Evolutionary conservation across 345 rosid species (phyloP).

Genomic region (Linum usitatissimum): DNA sequence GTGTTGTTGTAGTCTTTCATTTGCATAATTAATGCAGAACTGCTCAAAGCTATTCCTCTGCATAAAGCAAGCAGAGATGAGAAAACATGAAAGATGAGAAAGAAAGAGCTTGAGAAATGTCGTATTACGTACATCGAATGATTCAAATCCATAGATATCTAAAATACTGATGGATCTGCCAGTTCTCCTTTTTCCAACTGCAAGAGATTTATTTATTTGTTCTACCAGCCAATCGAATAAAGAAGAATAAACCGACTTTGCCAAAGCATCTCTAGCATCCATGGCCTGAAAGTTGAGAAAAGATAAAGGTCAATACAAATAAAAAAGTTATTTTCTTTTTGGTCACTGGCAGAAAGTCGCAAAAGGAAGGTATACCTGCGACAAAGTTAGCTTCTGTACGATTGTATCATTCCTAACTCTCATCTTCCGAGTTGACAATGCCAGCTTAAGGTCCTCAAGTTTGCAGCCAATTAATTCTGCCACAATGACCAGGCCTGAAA

Average conservation of each 20-base stretch:
- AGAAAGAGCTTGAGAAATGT: background rate
- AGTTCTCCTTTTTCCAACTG: constrained; percentile 83
- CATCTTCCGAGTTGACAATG: constrained; percentile 88
- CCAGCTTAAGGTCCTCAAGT: constrained; percentile 48
- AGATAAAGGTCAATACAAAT: background rate
- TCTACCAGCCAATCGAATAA: constrained; percentile 94
- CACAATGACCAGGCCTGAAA: constrained; percentile 60
- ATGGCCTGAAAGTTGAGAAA: constrained; percentile 46
- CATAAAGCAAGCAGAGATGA: constrained; percentile 18
- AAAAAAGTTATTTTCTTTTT: background rate
- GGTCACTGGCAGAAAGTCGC: background rate
- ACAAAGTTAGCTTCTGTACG: constrained; percentile 69
- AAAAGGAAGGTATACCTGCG: constrained; percentile 43
- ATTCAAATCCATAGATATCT: constrained; percentile 97
- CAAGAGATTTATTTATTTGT: constrained; percentile 90
- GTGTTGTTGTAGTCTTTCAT: constrained; percentile 98
- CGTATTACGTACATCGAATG: constrained; percentile 62
- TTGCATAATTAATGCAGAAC: constrained; percentile 96
- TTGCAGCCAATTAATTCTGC: constrained; percentile 77
- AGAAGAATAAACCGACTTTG: constrained; percentile 85
- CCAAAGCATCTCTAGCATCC: constrained; percentile 87
- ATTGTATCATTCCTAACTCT: constrained; percentile 86
- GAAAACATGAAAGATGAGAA: constrained; percentile 8
- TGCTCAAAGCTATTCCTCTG: constrained; percentile 99
- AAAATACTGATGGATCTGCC: constrained; percentile 99